phyloP scores from a whole-genome alignment of 2,329 filamentous ascomycete species.

The Aspergillus bombycis region DNA sequence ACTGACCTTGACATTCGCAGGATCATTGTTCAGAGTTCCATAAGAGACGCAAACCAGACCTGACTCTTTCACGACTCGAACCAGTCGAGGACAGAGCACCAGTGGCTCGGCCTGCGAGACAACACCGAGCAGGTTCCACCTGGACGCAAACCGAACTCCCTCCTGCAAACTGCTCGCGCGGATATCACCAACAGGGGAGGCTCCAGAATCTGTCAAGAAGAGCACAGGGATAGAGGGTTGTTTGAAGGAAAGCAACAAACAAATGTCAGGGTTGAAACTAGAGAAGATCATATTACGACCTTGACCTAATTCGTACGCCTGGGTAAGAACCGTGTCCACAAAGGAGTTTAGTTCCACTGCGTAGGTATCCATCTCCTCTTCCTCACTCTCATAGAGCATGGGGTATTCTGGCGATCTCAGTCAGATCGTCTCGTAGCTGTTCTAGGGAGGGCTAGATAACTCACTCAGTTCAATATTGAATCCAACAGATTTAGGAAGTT shows the following conservation, averaged over 20 bases:
- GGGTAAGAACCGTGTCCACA: conserved; percentile 86
- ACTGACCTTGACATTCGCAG: conserved; percentile 78
- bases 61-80: conserved; percentile 90
- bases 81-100: conserved; percentile 83
- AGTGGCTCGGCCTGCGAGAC: conserved; percentile 87
- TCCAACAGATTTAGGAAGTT: conserved; percentile 78
- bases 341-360: conserved; percentile 96
- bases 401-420: conserved; percentile 69
- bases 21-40: conserved; percentile 86
- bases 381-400: conserved; percentile 93
- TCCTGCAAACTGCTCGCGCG: conserved; percentile 90
- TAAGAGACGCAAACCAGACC: conserved; percentile 95
- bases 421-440: conserved; percentile 32
- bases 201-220: conserved; percentile 89
- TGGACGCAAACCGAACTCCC: conserved; percentile 87
- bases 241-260: conserved; percentile 91
- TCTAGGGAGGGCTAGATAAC: conserved; percentile 31
- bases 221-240: conserved; percentile 95
- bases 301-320: conserved; percentile 83
- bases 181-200: conserved; percentile 80
- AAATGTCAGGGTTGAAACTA: conserved; percentile 96
- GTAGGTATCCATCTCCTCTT: conserved; percentile 95
- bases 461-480: conserved; percentile 97
- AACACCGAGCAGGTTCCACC: conserved; percentile 93
- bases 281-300: conserved; percentile 95